Percentiles rank a stretch among this genome's conserved stretches.
These are phyloP conservation scores for Suillus lakei DNA, from an alignment of 768 basidiomycete species.

Conservation along the genomic window DNA sequence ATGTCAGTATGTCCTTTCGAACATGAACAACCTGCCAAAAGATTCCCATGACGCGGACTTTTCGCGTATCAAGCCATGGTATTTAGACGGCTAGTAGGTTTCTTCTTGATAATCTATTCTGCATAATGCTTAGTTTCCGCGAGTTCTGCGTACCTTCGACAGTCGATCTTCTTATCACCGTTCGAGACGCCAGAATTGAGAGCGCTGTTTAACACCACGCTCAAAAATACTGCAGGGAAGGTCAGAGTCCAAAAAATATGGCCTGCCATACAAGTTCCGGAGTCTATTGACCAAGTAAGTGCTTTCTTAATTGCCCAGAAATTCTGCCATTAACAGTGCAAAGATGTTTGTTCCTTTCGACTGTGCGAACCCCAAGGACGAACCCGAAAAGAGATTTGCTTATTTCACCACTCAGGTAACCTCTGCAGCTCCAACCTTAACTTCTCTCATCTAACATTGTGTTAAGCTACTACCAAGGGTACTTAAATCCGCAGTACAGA, in stretches of 20 bases:
- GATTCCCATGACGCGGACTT: slow-evolving; percentile 95
- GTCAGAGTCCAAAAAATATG: slow-evolving; percentile 71
- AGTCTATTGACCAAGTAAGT: slow-evolving; percentile 81
- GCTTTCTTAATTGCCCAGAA: not conserved
- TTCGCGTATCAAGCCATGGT: slow-evolving; percentile 98
- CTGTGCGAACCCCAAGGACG: slow-evolving; percentile 68
- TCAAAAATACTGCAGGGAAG: slow-evolving; percentile 89
- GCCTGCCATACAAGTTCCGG: slow-evolving; percentile 77
- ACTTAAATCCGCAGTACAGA: slow-evolving; percentile 92
- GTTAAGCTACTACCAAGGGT: slow-evolving; percentile 78
- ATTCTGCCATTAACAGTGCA: not conserved
- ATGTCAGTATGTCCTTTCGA: slow-evolving; percentile 78
- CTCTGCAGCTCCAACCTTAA: slow-evolving; percentile 5
- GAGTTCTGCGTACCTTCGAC: slow-evolving; percentile 86
- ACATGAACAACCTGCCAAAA: slow-evolving; percentile 88
- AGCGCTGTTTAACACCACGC: slow-evolving; percentile 70
- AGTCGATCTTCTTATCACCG: slow-evolving; percentile 85
- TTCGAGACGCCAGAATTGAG: slow-evolving; percentile 91
- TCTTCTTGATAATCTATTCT: slow-evolving; percentile 8
- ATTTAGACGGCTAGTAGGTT: slow-evolving; percentile 89
- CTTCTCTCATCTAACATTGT: not conserved
- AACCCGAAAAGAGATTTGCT: slow-evolving; percentile 85
- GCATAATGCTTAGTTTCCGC: not conserved
- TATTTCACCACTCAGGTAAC: slow-evolving; percentile 85
- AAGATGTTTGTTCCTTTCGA: slow-evolving; percentile 82